phyloP scores from a whole-genome alignment of 1,284 basidiomycete species.

The Grifola frondosa region DNA sequence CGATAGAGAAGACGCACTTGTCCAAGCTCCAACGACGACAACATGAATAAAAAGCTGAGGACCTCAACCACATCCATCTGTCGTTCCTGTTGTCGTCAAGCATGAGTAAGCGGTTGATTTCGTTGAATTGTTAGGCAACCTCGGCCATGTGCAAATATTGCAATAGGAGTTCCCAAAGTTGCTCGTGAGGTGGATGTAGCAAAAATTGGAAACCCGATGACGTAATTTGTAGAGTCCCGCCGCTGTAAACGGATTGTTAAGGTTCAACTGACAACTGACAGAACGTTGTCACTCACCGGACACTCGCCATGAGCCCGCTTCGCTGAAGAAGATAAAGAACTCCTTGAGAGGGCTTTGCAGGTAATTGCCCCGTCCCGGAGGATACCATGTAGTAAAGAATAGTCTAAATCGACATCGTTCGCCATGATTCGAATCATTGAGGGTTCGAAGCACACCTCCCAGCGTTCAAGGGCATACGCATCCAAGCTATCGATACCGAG shows the following conservation, averaged over 20 bases:
- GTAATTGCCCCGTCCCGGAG: slow-evolving; percentile 72
- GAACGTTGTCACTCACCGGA: slow-evolving; percentile 46
- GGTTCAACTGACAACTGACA: background rate
- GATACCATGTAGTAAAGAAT: slow-evolving; percentile 99
- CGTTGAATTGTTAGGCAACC: slow-evolving; percentile 38
- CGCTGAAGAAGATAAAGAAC: slow-evolving; percentile 83
- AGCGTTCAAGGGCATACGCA: slow-evolving; percentile 85
- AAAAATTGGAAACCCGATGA: slow-evolving; percentile 97
- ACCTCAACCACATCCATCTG: slow-evolving; percentile 94
- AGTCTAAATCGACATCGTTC: slow-evolving; percentile 50
- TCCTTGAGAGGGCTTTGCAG: slow-evolving; percentile 72
- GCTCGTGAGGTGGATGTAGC: slow-evolving; percentile 93
- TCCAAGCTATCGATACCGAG: slow-evolving; percentile 72
- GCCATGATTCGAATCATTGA: slow-evolving; percentile 7
- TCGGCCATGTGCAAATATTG: slow-evolving; percentile 86
- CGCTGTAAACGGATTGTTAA: slow-evolving; percentile 34
- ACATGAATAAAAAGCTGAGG: slow-evolving; percentile 92
- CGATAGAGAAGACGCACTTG: slow-evolving; percentile 47
- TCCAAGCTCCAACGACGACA: slow-evolving; percentile 92
- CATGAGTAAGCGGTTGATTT: slow-evolving; percentile 3
- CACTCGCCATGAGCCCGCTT: slow-evolving; percentile 83
- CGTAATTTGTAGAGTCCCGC: slow-evolving; percentile 77
- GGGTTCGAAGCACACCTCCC: slow-evolving; percentile 74
- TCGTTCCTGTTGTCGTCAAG: slow-evolving; percentile 56
- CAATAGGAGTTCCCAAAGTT: slow-evolving; percentile 95